Evolutionary conservation across 2,329 filamentous ascomycete species (phyloP), one percentile per base, ranked within the genome.

Genomic region (Penicillium sp.): DNA sequence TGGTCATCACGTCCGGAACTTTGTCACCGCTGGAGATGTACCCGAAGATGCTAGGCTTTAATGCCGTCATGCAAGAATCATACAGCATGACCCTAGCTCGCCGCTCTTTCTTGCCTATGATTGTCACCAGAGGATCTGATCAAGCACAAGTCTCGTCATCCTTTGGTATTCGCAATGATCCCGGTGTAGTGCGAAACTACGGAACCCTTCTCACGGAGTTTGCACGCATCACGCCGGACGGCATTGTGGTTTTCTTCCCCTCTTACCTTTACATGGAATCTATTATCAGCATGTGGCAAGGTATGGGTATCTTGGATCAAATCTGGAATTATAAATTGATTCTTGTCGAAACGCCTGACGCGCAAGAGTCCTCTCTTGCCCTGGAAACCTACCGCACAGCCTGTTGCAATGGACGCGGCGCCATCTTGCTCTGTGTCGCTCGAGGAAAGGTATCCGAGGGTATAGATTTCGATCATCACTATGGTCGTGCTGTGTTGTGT

Each of bases 281-380:
- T 52, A 98, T 98, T 72, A 97, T 99, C 73, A 93, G 90, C 73
- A 96, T 96, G 87, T 99, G 95, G 95, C 95, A 99, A 75, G 92
- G 92, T 54, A 98, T 98, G 93, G 92, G 92, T 26, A 96, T 98
- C 62, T 81, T 99, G 35, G 95, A 99, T 76, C 90, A 95, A 72
- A 92, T 99, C 31, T 99, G 95, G 95, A 97, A 96, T 75, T 97
- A 96, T 81, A 99, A 99, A 75, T 84, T 99, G 63, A 97, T 99
- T 64, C 83, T 99, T 8, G 95, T 99, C 58, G 95, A 99, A 80
- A 99, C 96, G 0, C 95, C 95, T 0, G 95, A 99, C 73, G 92
- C 92, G 1, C 95, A 99, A 76, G 95, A 99, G 78, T 99, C 95
- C 0, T 96, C 93, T 0, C 83, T 99, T 7, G 95, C 95, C 0